Evolutionary conservation across 345 rosid species (phyloP).

Genomic region (Lepidium sativum): DNA sequence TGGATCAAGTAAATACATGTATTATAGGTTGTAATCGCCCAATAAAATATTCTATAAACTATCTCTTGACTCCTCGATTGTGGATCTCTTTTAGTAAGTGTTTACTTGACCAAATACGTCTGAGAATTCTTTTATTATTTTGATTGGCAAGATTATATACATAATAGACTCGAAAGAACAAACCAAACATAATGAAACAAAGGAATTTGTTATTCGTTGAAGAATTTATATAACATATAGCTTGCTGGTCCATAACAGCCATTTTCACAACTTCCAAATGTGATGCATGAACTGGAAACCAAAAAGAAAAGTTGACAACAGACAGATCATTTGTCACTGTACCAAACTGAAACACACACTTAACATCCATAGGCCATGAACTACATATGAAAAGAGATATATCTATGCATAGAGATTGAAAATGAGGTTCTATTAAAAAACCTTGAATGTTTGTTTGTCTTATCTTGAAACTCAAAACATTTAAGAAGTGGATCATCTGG

Average conservation of each 20-base stretch:
- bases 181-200: no score
- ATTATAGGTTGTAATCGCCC: no score
- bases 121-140: no score
- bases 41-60: no score
- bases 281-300: slow-evolving; percentile 47
- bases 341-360: background rate
- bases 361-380: background rate
- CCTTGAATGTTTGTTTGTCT: slow-evolving; percentile 52
- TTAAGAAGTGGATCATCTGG: slow-evolving; percentile 78
- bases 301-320: background rate
- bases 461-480: slow-evolving; percentile 52
- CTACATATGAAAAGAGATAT: background rate
- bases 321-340: background rate
- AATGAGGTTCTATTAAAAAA: slow-evolving; percentile 5
- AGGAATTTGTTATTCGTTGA: no score
- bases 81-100: no score
- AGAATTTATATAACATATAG: no score
- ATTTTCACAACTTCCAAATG: slow-evolving; percentile 64
- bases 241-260: slow-evolving; percentile 59
- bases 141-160: no score
- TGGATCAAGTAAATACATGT: no score
- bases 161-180: no score
- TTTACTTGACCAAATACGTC: no score
- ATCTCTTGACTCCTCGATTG: no score
- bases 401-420: background rate